phyloP scores from a whole-genome alignment of 1,284 basidiomycete species.

The Sanghuangporus weigelae region DNA sequence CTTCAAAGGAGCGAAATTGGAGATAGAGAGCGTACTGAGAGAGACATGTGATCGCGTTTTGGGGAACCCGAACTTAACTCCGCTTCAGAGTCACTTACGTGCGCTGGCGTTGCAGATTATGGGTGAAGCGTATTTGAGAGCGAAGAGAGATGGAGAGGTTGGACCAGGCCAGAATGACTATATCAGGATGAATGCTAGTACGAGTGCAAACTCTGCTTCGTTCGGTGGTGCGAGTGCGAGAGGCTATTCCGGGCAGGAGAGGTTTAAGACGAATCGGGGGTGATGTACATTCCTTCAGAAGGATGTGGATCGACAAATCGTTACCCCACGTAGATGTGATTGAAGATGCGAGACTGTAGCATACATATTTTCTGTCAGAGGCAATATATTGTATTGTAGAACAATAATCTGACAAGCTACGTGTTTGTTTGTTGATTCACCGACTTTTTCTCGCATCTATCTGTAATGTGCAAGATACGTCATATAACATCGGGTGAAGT shows the following conservation, averaged over 20 bases:
- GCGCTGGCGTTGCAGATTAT: slow-evolving; percentile 82
- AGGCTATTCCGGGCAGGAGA: neutral
- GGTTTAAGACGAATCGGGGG: neutral
- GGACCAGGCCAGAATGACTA: slow-evolving; percentile 67
- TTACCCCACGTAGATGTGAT: neutral
- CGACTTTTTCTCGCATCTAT: neutral
- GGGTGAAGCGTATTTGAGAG: slow-evolving; percentile 67
- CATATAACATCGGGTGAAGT: too few species aligned
- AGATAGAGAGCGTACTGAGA: slow-evolving; percentile 89
- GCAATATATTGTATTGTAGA: neutral
- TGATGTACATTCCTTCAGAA: neutral
- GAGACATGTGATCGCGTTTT: slow-evolving; percentile 92
- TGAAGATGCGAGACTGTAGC: neutral
- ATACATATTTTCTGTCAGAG: neutral
- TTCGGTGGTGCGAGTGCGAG: neutral
- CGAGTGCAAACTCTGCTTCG: slow-evolving; percentile 28
- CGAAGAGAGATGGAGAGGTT: slow-evolving; percentile 60
- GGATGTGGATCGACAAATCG: neutral
- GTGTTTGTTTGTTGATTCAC: neutral
- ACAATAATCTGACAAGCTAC: neutral
- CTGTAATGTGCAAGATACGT: too few species aligned
- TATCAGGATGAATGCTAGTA: slow-evolving; percentile 76
- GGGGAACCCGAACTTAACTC: slow-evolving; percentile 45
- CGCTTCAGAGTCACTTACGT: slow-evolving; percentile 65
- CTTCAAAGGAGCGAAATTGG: slow-evolving; percentile 95